Evolutionary conservation across 257 asterid species (phyloP).

Genomic region (Cinchona pubescens): DNA sequence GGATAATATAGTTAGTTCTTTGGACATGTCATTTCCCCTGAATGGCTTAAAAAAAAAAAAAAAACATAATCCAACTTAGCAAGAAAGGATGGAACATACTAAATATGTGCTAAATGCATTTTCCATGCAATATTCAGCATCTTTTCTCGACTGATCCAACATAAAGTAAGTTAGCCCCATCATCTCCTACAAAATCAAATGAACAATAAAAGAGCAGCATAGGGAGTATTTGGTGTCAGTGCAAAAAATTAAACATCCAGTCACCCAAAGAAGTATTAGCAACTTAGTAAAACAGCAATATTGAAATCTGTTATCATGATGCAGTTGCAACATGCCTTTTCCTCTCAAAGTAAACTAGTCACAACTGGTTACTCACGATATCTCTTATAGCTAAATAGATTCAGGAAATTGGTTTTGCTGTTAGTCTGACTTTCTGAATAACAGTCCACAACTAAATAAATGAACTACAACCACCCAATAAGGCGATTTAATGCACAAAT

Average conservation of each 20-base stretch:
- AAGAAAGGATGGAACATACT: slow-evolving; percentile 42
- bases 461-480: background rate
- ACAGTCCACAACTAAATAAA: background rate
- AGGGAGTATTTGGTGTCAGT: background rate
- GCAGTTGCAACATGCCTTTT: background rate
- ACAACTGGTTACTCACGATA: background rate
- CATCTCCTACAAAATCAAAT: slow-evolving; percentile 69
- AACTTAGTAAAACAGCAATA: background rate
- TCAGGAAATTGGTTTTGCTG: background rate
- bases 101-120: slow-evolving; percentile 79
- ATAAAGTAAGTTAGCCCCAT: slow-evolving; percentile 89
- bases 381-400: background rate
- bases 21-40: too few relatives aligned
- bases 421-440: background rate
- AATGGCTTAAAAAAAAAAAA: background rate
- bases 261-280: background rate
- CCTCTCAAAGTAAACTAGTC: background rate
- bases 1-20: background rate
- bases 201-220: slow-evolving; percentile 20
- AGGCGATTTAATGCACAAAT: background rate
- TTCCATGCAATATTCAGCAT: slow-evolving; percentile 97
- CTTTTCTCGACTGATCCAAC: slow-evolving; percentile 90
- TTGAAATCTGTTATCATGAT: background rate
- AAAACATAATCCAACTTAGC: slow-evolving; percentile 3
- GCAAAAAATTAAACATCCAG: background rate